These are phyloP conservation scores for Arctostaphylos glauca DNA, from an alignment of 148 eudicot species.

Conservation along the genomic window DNA sequence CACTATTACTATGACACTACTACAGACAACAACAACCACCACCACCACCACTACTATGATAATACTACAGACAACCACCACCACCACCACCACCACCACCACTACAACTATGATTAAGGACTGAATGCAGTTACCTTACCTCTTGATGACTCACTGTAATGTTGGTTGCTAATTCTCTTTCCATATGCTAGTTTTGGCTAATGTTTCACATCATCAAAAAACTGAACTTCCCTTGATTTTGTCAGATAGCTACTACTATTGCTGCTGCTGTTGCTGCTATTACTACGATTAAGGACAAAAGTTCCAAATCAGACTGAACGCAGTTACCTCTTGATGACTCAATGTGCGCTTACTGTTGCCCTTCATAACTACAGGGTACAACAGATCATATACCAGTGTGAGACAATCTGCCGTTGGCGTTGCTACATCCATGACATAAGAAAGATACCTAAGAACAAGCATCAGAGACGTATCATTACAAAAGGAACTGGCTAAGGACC, in stretches of 20 bases:
- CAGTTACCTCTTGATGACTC: conserved; percentile 91
- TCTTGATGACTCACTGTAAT: conserved; percentile 24
- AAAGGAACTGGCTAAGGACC: background rate
- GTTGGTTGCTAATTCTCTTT: background rate
- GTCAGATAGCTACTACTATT: background rate
- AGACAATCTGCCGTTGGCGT: conserved; percentile 99
- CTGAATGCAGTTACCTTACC: conserved; percentile 32
- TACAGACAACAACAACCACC: no score
- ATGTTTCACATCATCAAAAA: background rate
- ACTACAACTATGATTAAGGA: no score
- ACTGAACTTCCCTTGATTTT: background rate
- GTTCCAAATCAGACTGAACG: conserved; percentile 1
- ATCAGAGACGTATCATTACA: conserved; percentile 8
- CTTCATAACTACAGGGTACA: conserved; percentile 78
- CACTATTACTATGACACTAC: no score
- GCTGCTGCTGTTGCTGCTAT: background rate
- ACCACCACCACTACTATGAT: no score
- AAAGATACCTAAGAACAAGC: conserved; percentile 63
- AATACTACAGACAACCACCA: no score
- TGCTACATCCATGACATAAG: conserved; percentile 96
- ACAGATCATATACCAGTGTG: conserved; percentile 62
- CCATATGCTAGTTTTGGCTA: background rate
- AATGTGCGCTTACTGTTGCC: conserved; percentile 57
- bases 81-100: no score
- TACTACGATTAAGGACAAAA: background rate